Conservation (phyloP, 2,329 filamentous ascomycete species). For the Calonectria hawksworthii region DNA sequence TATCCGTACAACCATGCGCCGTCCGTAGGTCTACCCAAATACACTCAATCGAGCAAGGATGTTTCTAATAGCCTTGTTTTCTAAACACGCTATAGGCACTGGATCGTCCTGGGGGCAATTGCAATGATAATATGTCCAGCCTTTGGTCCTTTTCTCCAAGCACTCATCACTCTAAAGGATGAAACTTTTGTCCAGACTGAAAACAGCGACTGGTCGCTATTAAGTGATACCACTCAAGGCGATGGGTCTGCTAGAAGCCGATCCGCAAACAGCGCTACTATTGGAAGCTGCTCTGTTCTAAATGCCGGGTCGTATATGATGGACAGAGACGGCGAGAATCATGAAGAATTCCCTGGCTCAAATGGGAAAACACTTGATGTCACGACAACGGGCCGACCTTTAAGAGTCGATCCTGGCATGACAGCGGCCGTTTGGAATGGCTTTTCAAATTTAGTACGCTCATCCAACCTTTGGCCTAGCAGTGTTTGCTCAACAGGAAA, state of each 20-base stretch:
- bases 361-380: background rate
- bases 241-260: background rate
- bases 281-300: background rate
- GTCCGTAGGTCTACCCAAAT: constrained; percentile 20
- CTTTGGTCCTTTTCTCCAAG: constrained; percentile 26
- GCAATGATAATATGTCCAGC: constrained; percentile 11
- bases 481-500: constrained; percentile 25
- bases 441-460: background rate
- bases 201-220: background rate
- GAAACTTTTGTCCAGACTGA: background rate
- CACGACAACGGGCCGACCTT: background rate
- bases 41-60: too few species aligned
- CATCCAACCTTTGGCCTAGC: background rate
- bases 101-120: constrained; percentile 16
- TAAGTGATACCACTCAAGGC: background rate
- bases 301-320: too few species aligned
- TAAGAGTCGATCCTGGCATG: constrained; percentile 19
- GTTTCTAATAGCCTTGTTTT: background rate
- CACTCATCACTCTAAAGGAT: constrained; percentile 12
- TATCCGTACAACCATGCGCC: background rate
- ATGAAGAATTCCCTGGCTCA: background rate
- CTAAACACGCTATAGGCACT: constrained; percentile 9
- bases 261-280: background rate
- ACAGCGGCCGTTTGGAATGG: constrained; percentile 24
- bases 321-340: background rate